Evolutionary conservation across 805 yeast species (phyloP).

Genomic region (Lachancea mirantina): DNA sequence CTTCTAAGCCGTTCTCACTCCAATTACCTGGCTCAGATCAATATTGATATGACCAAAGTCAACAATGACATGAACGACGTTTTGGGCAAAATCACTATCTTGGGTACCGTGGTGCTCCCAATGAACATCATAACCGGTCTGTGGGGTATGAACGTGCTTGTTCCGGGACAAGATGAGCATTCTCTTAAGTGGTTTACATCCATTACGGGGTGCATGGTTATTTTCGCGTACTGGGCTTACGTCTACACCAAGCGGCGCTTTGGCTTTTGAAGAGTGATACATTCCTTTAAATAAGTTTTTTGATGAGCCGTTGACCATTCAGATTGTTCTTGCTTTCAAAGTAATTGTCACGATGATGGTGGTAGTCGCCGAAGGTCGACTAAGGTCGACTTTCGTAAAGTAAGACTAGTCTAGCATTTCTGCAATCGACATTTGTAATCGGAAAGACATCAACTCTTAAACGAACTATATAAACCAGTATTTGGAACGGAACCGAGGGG

Average conservation of each 20-base stretch:
- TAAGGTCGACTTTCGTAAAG: too few species aligned
- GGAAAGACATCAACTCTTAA: too few species aligned
- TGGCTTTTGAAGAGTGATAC: conserved; percentile 28
- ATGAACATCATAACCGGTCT: conserved; percentile 92
- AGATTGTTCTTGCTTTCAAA: too few species aligned
- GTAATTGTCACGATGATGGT: too few species aligned
- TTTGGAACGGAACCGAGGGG: too few species aligned
- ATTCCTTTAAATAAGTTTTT: too few species aligned
- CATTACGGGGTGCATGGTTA: conserved; percentile 40
- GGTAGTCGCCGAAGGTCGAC: too few species aligned
- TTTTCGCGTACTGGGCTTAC: conserved; percentile 42
- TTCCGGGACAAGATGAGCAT: conserved; percentile 80
- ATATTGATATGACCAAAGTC: conserved; percentile 95
- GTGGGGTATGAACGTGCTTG: conserved; percentile 98
- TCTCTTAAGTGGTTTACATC: conserved; percentile 60
- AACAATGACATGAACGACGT: conserved; percentile 97
- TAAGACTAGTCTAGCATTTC: too few species aligned
- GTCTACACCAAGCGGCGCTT: conserved; percentile 41
- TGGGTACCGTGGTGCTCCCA: conserved; percentile 94
- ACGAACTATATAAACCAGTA: too few species aligned
- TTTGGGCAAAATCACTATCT: conserved; percentile 81
- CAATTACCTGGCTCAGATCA: conserved; percentile 91
- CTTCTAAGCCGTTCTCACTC: conserved; percentile 91
- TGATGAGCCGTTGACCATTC: too few species aligned
- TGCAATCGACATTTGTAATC: too few species aligned